Conservation (phyloP, 352 stramenopile genomes). For the Phytopythium helicoides region DNA sequence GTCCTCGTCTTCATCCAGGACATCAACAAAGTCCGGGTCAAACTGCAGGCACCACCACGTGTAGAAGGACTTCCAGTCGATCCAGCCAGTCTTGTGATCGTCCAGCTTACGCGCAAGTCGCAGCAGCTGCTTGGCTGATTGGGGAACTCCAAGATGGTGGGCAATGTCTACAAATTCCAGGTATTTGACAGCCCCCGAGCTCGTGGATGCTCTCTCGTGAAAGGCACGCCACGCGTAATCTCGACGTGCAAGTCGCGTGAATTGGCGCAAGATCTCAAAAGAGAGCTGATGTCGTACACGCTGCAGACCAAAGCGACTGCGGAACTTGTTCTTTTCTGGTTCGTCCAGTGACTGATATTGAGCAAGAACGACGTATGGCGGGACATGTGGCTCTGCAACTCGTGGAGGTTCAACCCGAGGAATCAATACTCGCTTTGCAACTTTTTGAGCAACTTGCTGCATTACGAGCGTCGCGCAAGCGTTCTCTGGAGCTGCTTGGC, state of each 20-base stretch:
- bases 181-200: conserved; percentile 24
- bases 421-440: conserved; percentile 53
- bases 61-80: conserved; percentile 67
- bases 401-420: conserved; percentile 17
- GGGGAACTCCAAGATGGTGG: conserved; percentile 32
- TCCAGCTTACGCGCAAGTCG: conserved; percentile 40
- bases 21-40: conserved; percentile 7
- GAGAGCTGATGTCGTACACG: conserved; percentile 60
- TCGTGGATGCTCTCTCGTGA: conserved; percentile 19
- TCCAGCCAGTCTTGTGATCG: conserved; percentile 42
- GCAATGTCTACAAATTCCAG: conserved; percentile 47
- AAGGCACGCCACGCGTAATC: conserved; percentile 59
- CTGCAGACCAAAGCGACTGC: conserved; percentile 56
- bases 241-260: conserved; percentile 60
- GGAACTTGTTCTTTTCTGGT: conserved; percentile 44
- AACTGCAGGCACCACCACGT: conserved; percentile 57
- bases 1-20: not conserved
- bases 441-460: conserved; percentile 41
- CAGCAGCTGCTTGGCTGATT: conserved; percentile 50
- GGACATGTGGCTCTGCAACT: conserved; percentile 32
- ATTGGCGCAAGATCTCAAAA: conserved; percentile 58
- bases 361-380: conserved; percentile 56
- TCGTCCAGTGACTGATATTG: conserved; percentile 53
- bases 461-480: conserved; percentile 62
- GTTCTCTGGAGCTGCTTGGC: conserved; percentile 7